phyloP scores from a whole-genome alignment of 345 rosid species.

The Garcia nutans region DNA sequence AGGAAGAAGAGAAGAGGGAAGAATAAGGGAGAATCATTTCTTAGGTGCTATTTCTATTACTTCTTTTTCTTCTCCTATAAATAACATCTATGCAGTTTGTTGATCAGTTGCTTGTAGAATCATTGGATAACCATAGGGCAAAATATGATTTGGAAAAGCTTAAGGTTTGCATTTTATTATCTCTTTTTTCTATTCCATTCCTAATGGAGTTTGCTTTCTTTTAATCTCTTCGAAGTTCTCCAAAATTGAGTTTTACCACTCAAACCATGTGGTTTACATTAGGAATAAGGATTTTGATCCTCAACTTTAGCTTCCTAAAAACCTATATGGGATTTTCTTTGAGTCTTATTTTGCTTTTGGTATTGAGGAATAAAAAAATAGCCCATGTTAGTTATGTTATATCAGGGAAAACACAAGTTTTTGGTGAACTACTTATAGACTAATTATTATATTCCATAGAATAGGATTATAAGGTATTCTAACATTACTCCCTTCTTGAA shows the following conservation, averaged over 20 bases:
- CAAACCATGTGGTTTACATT: neutral
- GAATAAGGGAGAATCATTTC: too few species aligned
- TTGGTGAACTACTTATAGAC: too few species aligned
- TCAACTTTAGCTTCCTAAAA: neutral
- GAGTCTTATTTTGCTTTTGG: neutral
- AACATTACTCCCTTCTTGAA: too few species aligned
- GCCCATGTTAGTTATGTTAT: neutral
- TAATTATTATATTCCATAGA: too few species aligned
- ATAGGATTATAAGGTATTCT: too few species aligned
- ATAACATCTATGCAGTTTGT: slow-evolving; percentile 51
- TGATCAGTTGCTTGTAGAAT: slow-evolving; percentile 37
- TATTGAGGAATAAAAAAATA: neutral
- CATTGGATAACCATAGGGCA: slow-evolving; percentile 42
- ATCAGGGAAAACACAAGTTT: neutral
- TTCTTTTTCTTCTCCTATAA: too few species aligned
- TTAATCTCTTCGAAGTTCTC: neutral
- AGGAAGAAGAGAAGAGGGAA: too few species aligned
- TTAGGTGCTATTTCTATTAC: too few species aligned
- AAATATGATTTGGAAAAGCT: slow-evolving; percentile 75
- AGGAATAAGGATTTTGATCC: neutral
- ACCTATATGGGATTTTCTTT: neutral
- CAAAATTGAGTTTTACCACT: neutral
- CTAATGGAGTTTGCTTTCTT: neutral
- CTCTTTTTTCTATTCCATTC: slow-evolving; percentile 5
- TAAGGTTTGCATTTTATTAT: slow-evolving; percentile 45